Base-by-base conservation (phyloP, 345 rosid species). In the Lepidium aucheri region DNA sequence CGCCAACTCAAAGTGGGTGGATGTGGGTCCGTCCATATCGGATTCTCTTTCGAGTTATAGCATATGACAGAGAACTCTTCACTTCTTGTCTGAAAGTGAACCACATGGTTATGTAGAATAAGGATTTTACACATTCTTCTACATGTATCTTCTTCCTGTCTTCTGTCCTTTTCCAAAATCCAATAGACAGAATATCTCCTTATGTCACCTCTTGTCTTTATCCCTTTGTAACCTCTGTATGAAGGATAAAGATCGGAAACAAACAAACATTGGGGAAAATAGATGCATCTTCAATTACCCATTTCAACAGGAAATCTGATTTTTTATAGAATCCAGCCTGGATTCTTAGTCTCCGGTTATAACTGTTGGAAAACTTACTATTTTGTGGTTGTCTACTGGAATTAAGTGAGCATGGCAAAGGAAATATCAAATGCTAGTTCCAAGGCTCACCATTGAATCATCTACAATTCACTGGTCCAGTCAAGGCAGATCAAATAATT, bases 81-180 rank as follows among this genome's bases (percentile, higher is more conserved):
- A 18, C 4, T 50, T 59, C 73, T 69, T 50, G 74, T 60, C 67
- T 38, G 53, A 50, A 38, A 60, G 67, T 69, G 60, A 41, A 69
- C 73, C 66, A 59, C 67, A 60, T 60, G 43, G 53, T 20, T 49
- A 34, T 35, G 35, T 47, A 13, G n/a, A 24, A 34, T 62, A 20
- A 66, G 9, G 44, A 52, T 40, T 5, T 52, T 26, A 24, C 49
- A 3, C 38, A 42, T 59, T 68, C 56, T 68, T 55, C 62, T 43
- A 4, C 10, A 20, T 14, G 33, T 38, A 4, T 26, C 57, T 63
- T 62, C 55, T 62, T 49, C 36, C 49, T 10, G 3, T 22, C 46
- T 63, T 49, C 9, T 36, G 57, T 41, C 56, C 56, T 38, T 32
- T 68, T 22, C 51, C 65, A 22, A 28, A 55, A 10, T 44, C 55